These are phyloP conservation scores for Verticillium klebahnii DNA, from an alignment of 2,329 filamentous ascomycete species.

Conservation along the genomic window DNA sequence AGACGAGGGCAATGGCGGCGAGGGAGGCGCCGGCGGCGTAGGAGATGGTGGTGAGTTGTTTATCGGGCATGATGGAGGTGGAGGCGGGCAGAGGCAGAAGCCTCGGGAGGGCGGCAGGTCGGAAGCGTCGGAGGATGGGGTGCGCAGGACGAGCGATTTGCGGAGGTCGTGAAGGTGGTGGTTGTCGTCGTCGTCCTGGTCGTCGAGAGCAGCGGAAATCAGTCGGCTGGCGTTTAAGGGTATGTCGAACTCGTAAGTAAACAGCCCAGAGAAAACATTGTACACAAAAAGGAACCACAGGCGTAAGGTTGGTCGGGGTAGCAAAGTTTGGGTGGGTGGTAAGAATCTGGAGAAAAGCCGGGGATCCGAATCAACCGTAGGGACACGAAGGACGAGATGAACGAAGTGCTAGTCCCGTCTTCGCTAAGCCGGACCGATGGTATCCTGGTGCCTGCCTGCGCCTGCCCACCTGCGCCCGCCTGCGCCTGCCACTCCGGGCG, in stretches of 20 bases:
- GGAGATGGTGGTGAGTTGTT: constrained; percentile 75
- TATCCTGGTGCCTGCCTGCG: neutral
- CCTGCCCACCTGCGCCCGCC: neutral
- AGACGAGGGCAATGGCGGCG: constrained; percentile 89
- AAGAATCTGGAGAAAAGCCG: neutral
- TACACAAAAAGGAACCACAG: neutral
- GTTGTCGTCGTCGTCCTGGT: neutral
- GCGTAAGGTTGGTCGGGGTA: neutral
- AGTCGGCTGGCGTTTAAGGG: neutral
- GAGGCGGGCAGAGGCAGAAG: neutral
- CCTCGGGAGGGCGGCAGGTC: neutral
- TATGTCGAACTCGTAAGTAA: neutral
- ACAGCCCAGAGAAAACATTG: neutral
- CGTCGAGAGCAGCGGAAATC: neutral
- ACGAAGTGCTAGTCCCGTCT: neutral
- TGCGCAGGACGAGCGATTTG: neutral
- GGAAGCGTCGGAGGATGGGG: neutral
- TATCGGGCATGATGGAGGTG: constrained; percentile 64
- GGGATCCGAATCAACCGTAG: neutral
- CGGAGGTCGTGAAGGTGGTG: neutral
- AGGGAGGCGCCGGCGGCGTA: constrained; percentile 96
- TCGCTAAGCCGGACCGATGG: neutral
- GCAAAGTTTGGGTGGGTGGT: neutral
- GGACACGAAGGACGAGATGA: neutral
- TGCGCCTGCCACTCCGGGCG: neutral